Conservation (phyloP, 1,139 yeast species). For the Taphrina confusa region DNA sequence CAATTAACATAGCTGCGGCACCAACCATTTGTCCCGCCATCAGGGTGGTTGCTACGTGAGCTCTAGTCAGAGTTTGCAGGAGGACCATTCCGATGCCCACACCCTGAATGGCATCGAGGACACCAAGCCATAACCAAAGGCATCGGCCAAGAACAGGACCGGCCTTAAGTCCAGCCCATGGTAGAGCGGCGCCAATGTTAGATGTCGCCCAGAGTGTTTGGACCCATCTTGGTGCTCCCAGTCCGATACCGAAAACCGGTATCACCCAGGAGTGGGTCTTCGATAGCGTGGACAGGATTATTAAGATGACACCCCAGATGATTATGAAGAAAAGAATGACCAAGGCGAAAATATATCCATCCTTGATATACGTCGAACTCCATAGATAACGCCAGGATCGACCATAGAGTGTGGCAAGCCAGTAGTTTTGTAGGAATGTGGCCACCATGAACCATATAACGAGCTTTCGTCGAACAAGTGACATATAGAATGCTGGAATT, state of each 20-base stretch:
- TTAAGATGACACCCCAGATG: conserved; percentile 34
- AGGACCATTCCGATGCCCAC: conserved; percentile 38
- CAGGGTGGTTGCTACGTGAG: conserved; percentile 35
- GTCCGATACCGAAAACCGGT: conserved; percentile 36
- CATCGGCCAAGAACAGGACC: conserved; percentile 36
- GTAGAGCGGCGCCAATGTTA: conserved; percentile 35
- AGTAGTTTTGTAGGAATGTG: conserved; percentile 35
- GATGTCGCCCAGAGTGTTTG: conserved; percentile 37
- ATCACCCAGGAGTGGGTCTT: conserved; percentile 37
- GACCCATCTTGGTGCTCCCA: conserved; percentile 38
- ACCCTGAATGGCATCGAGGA: conserved; percentile 37
- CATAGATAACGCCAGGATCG: conserved; percentile 37
- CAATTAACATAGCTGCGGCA: conserved; percentile 34
- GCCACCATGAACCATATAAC: conserved; percentile 38
- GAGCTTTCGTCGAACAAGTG: conserved; percentile 33
- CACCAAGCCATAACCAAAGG: conserved; percentile 38
- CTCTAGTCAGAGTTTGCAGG: conserved; percentile 36
- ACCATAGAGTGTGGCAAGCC: conserved; percentile 36
- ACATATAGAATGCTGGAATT: conserved; percentile 36
- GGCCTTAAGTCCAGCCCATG: conserved; percentile 36
- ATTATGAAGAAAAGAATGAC: conserved; percentile 33
- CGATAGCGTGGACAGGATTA: conserved; percentile 24
- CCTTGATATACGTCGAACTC: conserved; percentile 31
- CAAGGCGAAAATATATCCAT: conserved; percentile 29
- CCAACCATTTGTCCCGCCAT: conserved; percentile 37